Percentiles rank a stretch among this genome's conserved stretches.
phyloP scores from a whole-genome alignment of 305 asterid species.

The Rubia occidens region DNA sequence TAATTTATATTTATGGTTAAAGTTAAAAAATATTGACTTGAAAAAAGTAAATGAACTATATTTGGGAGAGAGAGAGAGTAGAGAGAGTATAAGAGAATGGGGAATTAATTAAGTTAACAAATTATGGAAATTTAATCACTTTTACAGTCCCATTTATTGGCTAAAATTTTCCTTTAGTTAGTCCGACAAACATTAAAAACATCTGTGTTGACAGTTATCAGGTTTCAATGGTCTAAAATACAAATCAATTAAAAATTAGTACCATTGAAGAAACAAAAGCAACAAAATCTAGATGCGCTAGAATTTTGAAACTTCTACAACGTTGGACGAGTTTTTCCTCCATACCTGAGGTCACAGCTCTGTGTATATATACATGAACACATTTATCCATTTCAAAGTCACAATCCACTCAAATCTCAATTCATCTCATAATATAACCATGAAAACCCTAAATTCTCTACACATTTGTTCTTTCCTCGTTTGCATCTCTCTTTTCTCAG shows the following conservation, averaged over 20 bases:
- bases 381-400: neutral
- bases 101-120: too few relatives aligned
- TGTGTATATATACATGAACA: neutral
- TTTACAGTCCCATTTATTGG: too few relatives aligned
- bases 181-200: too few relatives aligned
- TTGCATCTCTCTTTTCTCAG: conserved; percentile 4
- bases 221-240: neutral
- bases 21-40: too few relatives aligned
- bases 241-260: too few relatives aligned
- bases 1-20: too few relatives aligned
- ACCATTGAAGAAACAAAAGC: too few relatives aligned
- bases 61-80: too few relatives aligned
- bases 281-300: neutral
- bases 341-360: neutral
- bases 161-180: too few relatives aligned
- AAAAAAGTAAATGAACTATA: too few relatives aligned
- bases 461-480: conserved; percentile 4
- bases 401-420: neutral
- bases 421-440: neutral
- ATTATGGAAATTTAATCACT: too few relatives aligned
- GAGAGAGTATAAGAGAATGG: too few relatives aligned
- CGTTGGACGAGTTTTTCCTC: neutral
- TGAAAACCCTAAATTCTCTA: conserved; percentile 9
- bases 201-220: neutral
- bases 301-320: neutral